Evolutionary conservation across 1,284 basidiomycete species (phyloP), one percentile per base, ranked within the genome.

Genomic region (Pyrrhoderma lamaoense): DNA sequence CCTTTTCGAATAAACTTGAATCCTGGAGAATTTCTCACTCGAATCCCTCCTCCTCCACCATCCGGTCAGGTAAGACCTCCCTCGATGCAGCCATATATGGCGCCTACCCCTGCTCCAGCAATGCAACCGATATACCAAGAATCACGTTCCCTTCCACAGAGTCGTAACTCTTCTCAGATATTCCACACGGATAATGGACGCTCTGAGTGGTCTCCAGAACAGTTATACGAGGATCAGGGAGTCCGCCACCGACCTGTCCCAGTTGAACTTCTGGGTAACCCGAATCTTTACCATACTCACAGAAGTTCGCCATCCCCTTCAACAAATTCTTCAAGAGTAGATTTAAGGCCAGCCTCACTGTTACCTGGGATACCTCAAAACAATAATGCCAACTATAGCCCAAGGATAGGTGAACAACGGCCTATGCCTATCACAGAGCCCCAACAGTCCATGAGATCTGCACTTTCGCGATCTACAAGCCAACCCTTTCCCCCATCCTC

Each of bases 1-100:
- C 54, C 54, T 22, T 56, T 49, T 23, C 52, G 27, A 18, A 36
- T 56, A 5, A 47, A 56, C 23, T 42, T 56, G 3, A 51, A 53
- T 19, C 54, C 54, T 9, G 54, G 54, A 38, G 48, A 52, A 21
- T 27, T 49, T 18, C 42, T 56, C n/a, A 47, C 53, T 11, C 46
- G 53, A 36, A 38, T 51, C 19, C 53, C 53, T 18, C 49, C 38
- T 40, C 27, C 53, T n/a, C n/a, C 42, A 7, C 25, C 31, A 27
- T n/a, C n/a, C n/a, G 40, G 42, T 14, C 21, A 34, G 7, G 27
- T 27, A 21, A 42, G 35, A 13, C 25, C 25, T 35, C 34, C 45
- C 9, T 34, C 38, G 16, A 40, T 8, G n/a, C 38, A 16, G 38
- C 16, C 16, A 16, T 40, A 40, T n/a, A 40, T 14, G 8, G 5